A percentile compares a stretch with the other conserved stretches of the same genome.
Evolutionary conservation across 805 yeast genomes (phyloP).

Genomic region (Metschnikowia corniflorae): DNA sequence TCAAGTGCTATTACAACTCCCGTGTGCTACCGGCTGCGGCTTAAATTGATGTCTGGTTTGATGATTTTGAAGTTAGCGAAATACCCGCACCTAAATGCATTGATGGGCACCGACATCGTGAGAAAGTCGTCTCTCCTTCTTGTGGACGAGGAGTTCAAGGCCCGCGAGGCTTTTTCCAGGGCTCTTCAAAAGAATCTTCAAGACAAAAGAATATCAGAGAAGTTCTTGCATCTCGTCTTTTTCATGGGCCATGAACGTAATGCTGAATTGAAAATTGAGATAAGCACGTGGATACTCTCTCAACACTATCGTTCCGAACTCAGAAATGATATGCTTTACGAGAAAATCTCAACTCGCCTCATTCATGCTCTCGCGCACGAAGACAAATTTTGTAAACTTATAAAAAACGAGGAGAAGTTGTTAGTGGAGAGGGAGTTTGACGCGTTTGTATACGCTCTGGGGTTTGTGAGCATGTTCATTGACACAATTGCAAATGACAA

Average conservation of each 20-base stretch:
- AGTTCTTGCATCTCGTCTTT: slow-evolving; percentile 64
- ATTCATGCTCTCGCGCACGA: slow-evolving; percentile 74
- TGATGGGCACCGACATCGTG: slow-evolving; percentile 52
- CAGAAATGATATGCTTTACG: slow-evolving; percentile 49
- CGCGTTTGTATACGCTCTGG: slow-evolving; percentile 52
- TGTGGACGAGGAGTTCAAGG: slow-evolving; percentile 61
- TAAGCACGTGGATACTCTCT: slow-evolving; percentile 70
- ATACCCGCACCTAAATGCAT: slow-evolving; percentile 45
- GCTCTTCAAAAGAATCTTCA: slow-evolving; percentile 51
- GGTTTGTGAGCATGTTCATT: slow-evolving; percentile 58
- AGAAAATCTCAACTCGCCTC: slow-evolving; percentile 62
- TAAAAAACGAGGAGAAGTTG: slow-evolving; percentile 21
- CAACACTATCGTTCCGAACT: slow-evolving; percentile 40
- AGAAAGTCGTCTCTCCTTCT: slow-evolving; percentile 53
- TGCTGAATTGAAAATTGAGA: slow-evolving; percentile 42
- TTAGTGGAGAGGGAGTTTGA: slow-evolving; percentile 23
- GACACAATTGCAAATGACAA: slow-evolving; percentile 58
- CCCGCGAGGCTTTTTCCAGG: slow-evolving; percentile 50
- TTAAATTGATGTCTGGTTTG: slow-evolving; percentile 67
- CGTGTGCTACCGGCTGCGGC: slow-evolving; percentile 49
- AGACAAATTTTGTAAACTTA: slow-evolving; percentile 51
- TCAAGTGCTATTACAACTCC: slow-evolving; percentile 59
- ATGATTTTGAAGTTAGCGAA: slow-evolving; percentile 63
- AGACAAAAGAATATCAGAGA: slow-evolving; percentile 53
- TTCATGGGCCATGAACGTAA: slow-evolving; percentile 78